A percentile compares a stretch with the other conserved stretches of the same genome.
These are phyloP conservation scores for Luvunga scandens DNA, from an alignment of 345 rosid genomes.

Conservation along the genomic window DNA sequence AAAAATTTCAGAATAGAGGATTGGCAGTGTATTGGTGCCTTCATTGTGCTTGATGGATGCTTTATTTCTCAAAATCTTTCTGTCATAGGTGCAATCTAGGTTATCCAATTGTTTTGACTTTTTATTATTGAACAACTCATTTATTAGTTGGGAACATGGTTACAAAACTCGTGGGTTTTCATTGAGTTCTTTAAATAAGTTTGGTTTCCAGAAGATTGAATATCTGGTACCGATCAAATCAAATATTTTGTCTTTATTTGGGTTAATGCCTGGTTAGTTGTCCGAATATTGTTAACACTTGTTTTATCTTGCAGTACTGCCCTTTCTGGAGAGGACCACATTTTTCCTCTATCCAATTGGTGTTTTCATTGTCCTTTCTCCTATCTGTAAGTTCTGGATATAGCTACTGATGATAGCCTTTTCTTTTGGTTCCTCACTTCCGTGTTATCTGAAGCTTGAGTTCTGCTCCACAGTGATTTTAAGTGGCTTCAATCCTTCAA, in stretches of 20 bases:
- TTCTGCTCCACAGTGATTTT: slow-evolving; percentile 67
- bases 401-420: background rate
- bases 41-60: background rate
- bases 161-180: background rate
- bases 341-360: slow-evolving; percentile 97
- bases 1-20: background rate
- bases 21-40: background rate
- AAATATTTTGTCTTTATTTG: background rate
- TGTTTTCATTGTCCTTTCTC: slow-evolving; percentile 67
- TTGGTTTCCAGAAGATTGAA: background rate
- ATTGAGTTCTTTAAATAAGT: background rate
- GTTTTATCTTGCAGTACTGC: slow-evolving; percentile 60
- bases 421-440: background rate
- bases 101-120: background rate
- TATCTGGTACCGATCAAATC: background rate
- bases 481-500: slow-evolving; percentile 95
- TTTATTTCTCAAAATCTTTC: background rate
- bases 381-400: slow-evolving; percentile 66
- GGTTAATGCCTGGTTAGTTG: background rate
- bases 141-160: background rate
- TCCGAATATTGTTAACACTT: background rate
- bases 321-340: slow-evolving; percentile 95
- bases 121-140: background rate
- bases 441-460: background rate
- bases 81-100: background rate